Base-by-base conservation (phyloP, 139 green algal species). In the Tetradesmus obliquus region DNA sequence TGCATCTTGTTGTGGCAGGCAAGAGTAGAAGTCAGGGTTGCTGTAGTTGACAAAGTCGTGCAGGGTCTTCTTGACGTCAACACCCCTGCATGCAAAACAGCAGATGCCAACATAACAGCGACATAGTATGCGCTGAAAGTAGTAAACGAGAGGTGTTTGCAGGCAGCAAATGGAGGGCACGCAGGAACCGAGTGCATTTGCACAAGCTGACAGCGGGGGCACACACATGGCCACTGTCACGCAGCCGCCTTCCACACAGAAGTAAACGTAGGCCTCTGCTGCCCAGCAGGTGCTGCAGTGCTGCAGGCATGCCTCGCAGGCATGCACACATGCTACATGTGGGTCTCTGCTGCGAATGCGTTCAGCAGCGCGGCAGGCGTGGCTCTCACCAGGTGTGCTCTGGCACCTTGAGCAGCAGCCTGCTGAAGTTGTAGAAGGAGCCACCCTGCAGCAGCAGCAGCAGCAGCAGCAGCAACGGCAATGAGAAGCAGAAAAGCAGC, bases 361-460 rank as follows among this genome's bases (percentile, higher is more conserved):
- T n/a, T n/a, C n/a, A n/a, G n/a, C n/a, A n/a, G n/a, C n/a, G n/a
- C n/a, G n/a, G n/a, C n/a, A n/a, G n/a, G 9, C 60, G 54, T 51
- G 24, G 15, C 82, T 20, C 84, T 55, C 84, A 76, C 94, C 94
- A 97, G 2, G 95, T 97, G 93, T 97, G 95, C 88, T 97, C 95
- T 5, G 94, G 92, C 6, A 96, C 92, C 92, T 97, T 97, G 45
- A 97, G 81, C 76, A 97, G 89, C 81, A 97, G 90, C 72, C 95
- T 88, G 51, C 84, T 92, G 91, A 96, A 95, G 51, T 91, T 89
- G 20, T 81, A 69, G 91, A 94, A 96, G n/a, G 60, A 88, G 32
- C 88, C 55, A 85, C 92, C 93, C 81, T 95, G 88, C 19, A 55
- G 60, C 60, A 79, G 51, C 55, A 87, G 53, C 53, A 69, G 82